Base-by-base conservation (phyloP, 2,329 filamentous ascomycete genomes). In the Beauveria sp. region DNA sequence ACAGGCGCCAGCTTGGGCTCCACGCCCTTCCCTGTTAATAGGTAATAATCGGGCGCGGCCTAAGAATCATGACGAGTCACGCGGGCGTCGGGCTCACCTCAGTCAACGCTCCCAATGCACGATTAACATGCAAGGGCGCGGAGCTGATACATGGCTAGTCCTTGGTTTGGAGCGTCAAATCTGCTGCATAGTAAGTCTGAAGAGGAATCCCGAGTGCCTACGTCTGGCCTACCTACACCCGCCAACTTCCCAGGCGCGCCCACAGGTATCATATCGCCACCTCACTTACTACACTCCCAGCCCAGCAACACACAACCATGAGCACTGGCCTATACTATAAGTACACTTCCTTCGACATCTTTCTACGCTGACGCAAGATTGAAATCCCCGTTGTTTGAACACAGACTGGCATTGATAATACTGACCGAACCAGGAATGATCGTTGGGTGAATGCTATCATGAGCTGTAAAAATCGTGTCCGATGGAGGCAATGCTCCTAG, bases 21-120 rank as follows among this genome's bases (percentile, higher is more conserved):
- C 48, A 60, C 48, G 57, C 57, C 57, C 48, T 60, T 60, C 49
- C 48, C 40, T 45, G 55, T 20, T 50, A 42, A 34, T 49, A 24
- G 22, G 22, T 24, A 40, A 26, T 48, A 38, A 43, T 51, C 52
- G 57, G 46, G 48, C 48, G 57, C 48, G 24, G 38, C 22, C 50
- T 6, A 38, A 51, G 46, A 51, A 51, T 42, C 56, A 26, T 18
- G 40, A 28, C 55, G 55, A 58, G 55, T 58, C 55, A 58, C 54
- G 57, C 48, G 48, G 57, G n/a, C 57, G 48, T 60, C 48, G 26
- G 38, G 26, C 49, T 52, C 22, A 48, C 49, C 26, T 43, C 48
- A 22, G 14, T 12, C 31, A 60, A 22, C 26, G 18, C 48, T 38
- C 49, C n/a, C 14, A 26, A 34, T 34, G 57, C 31, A 22, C 18